Evolutionary conservation across 2,329 filamentous ascomycete genomes (phyloP), one percentile per base, ranked within the genome.

Genomic region (Trichoderma breve): DNA sequence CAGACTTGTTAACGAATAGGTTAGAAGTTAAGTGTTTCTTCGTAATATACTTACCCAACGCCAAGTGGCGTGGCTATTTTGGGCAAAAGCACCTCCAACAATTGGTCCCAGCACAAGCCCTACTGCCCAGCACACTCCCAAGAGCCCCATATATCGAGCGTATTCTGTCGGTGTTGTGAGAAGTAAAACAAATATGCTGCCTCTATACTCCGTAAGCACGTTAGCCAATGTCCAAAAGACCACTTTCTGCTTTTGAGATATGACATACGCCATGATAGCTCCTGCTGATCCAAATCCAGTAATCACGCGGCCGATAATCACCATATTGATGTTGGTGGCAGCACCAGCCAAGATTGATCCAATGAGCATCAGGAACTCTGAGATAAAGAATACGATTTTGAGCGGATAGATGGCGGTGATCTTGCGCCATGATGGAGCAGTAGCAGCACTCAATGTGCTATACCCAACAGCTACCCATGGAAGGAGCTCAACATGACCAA

Each of bases 1-100:
- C 15, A 81, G 11, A 18, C 36, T 8, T 43, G 36, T 43, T 43
- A 57, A 9, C 15, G 2, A 26, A 30, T 4, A 15, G 3, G 26
- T 30, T 57, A 2, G 3, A 0, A 2, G 4, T 9, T 3, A 18
- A 2, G 12, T 0, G 26, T 30, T 5, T 57, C 3, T 26, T 15
- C 14, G 3, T 8, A 6, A 11, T 57, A 26, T 8, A 28, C 26
- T 57, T 4, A 57, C 53, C 53, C 53, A 84, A 73, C 84, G 77
- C 84, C 83, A 86, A 6, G 80, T 82, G 1, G 80, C 81, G 6
- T 77, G 72, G 6, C 74, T 75, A 32, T 82, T 81, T 14, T 79
- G 75, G 0, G 80, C 79, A 43, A 83, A 81, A 3, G 75, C 79
- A 39, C 78, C 79, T 6, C 81, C 79, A 21, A 77, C 75, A 12